Conservation (phyloP, 78 protist genomes). For the Acrasis kona region DNA sequence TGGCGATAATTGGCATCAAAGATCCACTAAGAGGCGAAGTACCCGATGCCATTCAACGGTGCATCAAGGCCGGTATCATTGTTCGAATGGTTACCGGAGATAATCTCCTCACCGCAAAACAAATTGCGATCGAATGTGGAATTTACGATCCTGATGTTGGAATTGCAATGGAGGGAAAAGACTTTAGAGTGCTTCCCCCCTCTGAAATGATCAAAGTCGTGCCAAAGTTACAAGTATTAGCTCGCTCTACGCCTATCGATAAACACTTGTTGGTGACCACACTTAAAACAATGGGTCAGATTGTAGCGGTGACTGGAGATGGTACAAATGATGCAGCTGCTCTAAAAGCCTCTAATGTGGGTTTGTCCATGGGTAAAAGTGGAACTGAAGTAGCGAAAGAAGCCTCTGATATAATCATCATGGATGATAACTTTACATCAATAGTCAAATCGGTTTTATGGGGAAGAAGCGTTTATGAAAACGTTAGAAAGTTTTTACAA, state of each 20-base stretch:
- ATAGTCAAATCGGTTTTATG: conserved; percentile 44
- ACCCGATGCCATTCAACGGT: conserved; percentile 40
- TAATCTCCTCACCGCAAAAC: conserved; percentile 70
- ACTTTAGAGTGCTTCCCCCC: conserved; percentile 27
- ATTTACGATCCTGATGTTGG: conserved; percentile 26
- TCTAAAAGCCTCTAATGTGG: conserved; percentile 71
- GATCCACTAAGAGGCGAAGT: conserved; percentile 70
- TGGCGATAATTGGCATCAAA: conserved; percentile 43
- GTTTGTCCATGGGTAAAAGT: conserved; percentile 78
- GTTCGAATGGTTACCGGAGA: conserved; percentile 85
- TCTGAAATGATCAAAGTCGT: neutral
- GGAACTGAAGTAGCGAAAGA: conserved; percentile 85
- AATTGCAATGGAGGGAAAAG: conserved; percentile 59
- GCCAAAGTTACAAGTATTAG: conserved; percentile 56
- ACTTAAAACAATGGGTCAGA: conserved; percentile 46
- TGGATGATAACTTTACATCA: conserved; percentile 82
- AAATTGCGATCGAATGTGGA: conserved; percentile 67
- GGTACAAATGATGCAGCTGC: conserved; percentile 78
- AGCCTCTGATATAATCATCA: conserved; percentile 81
- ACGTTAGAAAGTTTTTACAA: conserved; percentile 66
- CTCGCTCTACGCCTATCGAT: conserved; percentile 81
- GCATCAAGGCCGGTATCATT: conserved; percentile 63
- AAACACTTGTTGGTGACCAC: conserved; percentile 63
- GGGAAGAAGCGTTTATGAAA: conserved; percentile 66
- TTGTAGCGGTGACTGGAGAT: conserved; percentile 92